Base-by-base conservation (phyloP, 1,284 basidiomycete genomes). In the Sanguinoderma infundibulare region DNA sequence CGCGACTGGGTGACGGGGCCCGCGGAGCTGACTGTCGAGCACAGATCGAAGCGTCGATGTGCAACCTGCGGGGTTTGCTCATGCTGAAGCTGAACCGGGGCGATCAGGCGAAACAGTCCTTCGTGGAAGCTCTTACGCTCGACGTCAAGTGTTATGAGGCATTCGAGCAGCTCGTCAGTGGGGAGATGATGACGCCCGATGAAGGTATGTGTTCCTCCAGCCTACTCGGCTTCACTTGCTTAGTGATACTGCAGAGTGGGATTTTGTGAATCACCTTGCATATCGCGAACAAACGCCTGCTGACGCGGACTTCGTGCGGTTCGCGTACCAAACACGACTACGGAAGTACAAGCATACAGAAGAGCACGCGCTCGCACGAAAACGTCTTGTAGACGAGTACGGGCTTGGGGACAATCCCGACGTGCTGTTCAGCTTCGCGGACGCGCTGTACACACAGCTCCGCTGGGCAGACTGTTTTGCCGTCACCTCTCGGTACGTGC, bases 141-240 rank as follows among this genome's bases (percentile, higher is more conserved):
- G 98, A 99, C 70, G 94, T 99, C 28, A 98, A 98, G 75, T 98
- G 97, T 74, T 99, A 96, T 72, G 98, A 99, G 67, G 92, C 95
- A 1, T 99, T 98, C 70, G 87, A 92, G 57, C 92, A 96, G 64
- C 84, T 99, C 6, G 82, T 98, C 22, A 90, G 89, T 42, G 93
- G 95, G 2, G 92, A 96, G 73, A 96, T 98, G 94, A 92, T 98
- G 90, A 87, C 90, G 15, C 86, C 90, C 0, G 89, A 94, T 62
- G 96, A 98, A 86, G 95, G 95, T 94, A 15, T 36, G 28, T 15
- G 35, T 55, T 3, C 32, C 17, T 17, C 15, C 8, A n/a, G n/a
- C n/a, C 32, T 26, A 55, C 7, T 17, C 52, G 53, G 22, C 55
- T 44, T 20, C 32, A 20, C 22, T 44, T 26, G 49, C 53, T 34